These are phyloP conservation scores for Coemansia furcata DNA, from an alignment of 192 early-diverging fungal genomes.

Conservation along the genomic window DNA sequence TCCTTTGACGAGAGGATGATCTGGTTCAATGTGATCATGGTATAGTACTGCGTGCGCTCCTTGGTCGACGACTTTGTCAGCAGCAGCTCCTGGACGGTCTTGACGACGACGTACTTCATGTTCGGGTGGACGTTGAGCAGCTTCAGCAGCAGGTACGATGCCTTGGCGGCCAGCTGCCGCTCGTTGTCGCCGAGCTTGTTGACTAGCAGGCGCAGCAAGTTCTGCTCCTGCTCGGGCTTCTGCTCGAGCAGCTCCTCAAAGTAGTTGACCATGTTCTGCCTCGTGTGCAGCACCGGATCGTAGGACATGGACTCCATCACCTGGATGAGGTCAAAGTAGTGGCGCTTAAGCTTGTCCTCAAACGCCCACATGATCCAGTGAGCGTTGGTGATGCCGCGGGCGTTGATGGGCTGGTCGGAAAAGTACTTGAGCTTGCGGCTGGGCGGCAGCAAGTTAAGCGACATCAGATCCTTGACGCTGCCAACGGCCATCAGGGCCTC, in stretches of 20 bases:
- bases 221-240: conserved; percentile 97
- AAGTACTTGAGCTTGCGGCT: conserved; percentile 91
- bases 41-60: conserved; percentile 87
- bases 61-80: conserved; percentile 66
- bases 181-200: conserved; percentile 96
- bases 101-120: conserved; percentile 87
- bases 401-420: conserved; percentile 78
- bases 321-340: conserved; percentile 88
- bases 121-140: conserved; percentile 72
- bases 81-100: conserved; percentile 84
- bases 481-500: conserved; percentile 83
- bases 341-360: conserved; percentile 90
- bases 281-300: conserved; percentile 82
- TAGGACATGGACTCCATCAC: conserved; percentile 82
- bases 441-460: conserved; percentile 71
- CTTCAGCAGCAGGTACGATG: conserved; percentile 72
- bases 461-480: conserved; percentile 87
- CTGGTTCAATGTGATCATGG: conserved; percentile 89
- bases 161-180: conserved; percentile 81
- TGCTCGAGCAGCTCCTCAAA: conserved; percentile 73
- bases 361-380: conserved; percentile 92
- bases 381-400: conserved; percentile 56
- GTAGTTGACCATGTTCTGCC: conserved; percentile 74
- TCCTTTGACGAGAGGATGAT: conserved; percentile 79
- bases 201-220: conserved; percentile 84